Evolutionary conservation across 257 asterid species (phyloP).

Genomic region (Paulownia fortunei): DNA sequence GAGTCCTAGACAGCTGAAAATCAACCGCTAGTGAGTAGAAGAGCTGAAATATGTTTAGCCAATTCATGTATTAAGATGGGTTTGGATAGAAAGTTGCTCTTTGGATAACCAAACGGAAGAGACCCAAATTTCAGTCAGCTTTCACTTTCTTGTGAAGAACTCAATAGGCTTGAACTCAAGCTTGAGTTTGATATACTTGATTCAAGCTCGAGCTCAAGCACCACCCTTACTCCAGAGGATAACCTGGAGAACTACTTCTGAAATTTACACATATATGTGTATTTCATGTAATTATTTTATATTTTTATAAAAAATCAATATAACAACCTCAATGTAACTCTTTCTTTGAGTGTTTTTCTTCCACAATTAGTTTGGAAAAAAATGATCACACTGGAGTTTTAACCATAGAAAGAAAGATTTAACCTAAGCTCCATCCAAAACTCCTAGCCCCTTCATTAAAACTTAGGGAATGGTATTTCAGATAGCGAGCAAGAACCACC

Average conservation of each 20-base stretch:
- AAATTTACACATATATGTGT: neutral
- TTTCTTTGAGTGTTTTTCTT: neutral
- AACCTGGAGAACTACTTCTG: neutral
- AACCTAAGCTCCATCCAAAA: neutral
- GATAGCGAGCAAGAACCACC: neutral
- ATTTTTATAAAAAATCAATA: neutral
- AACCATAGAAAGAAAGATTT: neutral
- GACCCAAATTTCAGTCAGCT: neutral
- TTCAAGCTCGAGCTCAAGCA: neutral
- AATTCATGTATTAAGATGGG: neutral
- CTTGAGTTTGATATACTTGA: neutral
- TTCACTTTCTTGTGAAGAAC: slow-evolving; percentile 3
- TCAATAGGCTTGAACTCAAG: neutral
- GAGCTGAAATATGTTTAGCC: neutral
- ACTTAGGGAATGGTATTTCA: neutral
- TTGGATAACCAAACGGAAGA: neutral
- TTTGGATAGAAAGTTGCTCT: neutral
- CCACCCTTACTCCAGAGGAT: neutral
- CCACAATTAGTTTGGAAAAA: neutral
- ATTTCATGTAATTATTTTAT: neutral
- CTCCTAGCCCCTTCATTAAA: neutral
- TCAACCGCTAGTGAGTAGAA: neutral
- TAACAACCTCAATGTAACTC: neutral
- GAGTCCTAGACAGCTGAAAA: slow-evolving; percentile 5
- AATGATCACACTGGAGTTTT: neutral